These are phyloP conservation scores for Pulveroboletus sp. DNA, from an alignment of 768 basidiomycete species.

Conservation along the genomic window DNA sequence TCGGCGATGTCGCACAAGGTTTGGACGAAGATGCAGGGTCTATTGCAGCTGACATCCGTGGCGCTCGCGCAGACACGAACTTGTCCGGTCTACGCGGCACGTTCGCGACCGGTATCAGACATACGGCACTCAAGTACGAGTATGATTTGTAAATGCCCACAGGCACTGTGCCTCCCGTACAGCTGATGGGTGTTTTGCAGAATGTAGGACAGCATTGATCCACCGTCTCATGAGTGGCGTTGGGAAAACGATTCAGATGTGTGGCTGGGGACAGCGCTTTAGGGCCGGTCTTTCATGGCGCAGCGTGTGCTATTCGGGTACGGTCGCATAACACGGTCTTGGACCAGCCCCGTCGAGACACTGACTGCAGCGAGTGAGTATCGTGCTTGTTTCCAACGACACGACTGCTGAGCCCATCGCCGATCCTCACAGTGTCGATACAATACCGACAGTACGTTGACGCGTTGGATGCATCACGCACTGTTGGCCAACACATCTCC, in stretches of 20 bases:
- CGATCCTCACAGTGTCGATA: slow-evolving; percentile 20
- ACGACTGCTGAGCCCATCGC: not conserved
- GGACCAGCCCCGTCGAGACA: not conserved
- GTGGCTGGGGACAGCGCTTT: too few species aligned
- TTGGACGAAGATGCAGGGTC: not conserved
- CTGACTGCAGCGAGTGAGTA: slow-evolving; percentile 19
- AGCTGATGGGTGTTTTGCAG: not conserved
- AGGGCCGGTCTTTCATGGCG: slow-evolving; percentile 23
- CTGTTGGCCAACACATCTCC: slow-evolving; percentile 9
- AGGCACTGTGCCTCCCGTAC: not conserved
- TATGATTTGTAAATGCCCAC: too few species aligned
- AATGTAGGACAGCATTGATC: not conserved
- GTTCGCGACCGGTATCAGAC: not conserved
- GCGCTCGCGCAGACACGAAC: not conserved
- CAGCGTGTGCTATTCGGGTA: not conserved
- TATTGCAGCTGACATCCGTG: not conserved
- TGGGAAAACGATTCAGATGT: too few species aligned
- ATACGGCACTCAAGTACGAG: slow-evolving; percentile 17
- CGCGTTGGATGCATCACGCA: slow-evolving; percentile 4
- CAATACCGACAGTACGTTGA: slow-evolving; percentile 27
- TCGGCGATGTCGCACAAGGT: slow-evolving; percentile 3
- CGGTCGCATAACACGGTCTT: not conserved
- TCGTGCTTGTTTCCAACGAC: not conserved
- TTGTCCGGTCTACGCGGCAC: not conserved
- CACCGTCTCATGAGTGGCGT: not conserved